Evolutionary conservation across 164 flowering plant species (phyloP), one percentile per base, ranked within the genome.

Genomic region (Aristolochia californica): DNA sequence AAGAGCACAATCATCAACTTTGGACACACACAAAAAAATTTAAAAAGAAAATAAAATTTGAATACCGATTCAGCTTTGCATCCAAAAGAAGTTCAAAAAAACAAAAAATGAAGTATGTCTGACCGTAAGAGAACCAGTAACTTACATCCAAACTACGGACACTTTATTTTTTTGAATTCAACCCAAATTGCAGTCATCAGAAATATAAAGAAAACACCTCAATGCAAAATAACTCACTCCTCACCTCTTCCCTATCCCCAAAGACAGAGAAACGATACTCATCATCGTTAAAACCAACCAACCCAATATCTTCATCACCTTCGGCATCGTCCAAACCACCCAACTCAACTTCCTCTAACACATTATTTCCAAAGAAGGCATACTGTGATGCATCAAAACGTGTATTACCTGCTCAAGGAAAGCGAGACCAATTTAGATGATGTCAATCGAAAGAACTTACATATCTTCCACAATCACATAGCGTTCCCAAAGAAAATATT

Each of bases 341-440:
- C 48, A 84, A 62, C 62, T 84, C 87, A 59, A 78, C 76, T 60
- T 77, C 83, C 63, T 80, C 83, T 50, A 63, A 55, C 13, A 49
- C 73, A 58, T 77, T 63, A 54, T 72, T 64, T 21, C 83, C 83
- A 56, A 84, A 84, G 61, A 84, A 84, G 26, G 75, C 85, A 74
- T 84, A 84, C 54, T 81, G 91, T 15, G 91, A 84, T 47, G 86
- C 86, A 70, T 81, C 83, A 72, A 81, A 81, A 18, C 56, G 62
- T 2, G 70, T 57, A 63, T 53, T 45, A 23, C 48, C 86, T 81
- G 77, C 68, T 66, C 18, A 50, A 22, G 9, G 40, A 23, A 13
- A 26, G n/a, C 27, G 59, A 13, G 8, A 27, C 8, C 50, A 47
- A n/a, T 47, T 47, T 47, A 17, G 20, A 17, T 4, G 18, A 17